phyloP scores from a whole-genome alignment of 2,329 filamentous ascomycete species.

The Gaeumannomyces tritici region DNA sequence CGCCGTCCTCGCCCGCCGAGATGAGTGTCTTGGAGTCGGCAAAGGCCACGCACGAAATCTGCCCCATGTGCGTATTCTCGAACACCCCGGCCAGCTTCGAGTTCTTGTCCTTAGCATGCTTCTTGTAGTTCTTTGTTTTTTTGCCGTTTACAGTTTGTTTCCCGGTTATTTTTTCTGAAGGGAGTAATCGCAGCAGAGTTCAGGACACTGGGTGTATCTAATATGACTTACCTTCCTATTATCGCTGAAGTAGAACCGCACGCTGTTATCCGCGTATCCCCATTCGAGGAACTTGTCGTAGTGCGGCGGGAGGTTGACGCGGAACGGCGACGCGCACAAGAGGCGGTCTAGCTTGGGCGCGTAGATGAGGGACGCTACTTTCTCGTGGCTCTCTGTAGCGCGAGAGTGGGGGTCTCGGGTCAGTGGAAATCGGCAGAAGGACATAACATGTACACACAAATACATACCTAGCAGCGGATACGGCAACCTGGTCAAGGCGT shows the following conservation, averaged over 20 bases:
- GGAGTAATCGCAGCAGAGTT: not conserved
- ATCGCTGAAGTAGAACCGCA: conserved; percentile 83
- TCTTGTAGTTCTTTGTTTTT: conserved; percentile 1
- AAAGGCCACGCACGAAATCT: conserved; percentile 74
- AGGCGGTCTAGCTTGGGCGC: conserved; percentile 73
- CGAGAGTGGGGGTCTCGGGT: conserved; percentile 4
- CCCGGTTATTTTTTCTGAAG: not conserved
- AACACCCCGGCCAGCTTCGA: conserved; percentile 65
- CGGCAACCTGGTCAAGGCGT: conserved; percentile 67
- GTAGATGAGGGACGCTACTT: conserved; percentile 70
- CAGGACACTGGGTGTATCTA: not conserved
- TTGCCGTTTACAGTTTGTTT: not conserved
- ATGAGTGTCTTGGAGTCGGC: conserved; percentile 85
- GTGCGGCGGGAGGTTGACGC: conserved; percentile 73
- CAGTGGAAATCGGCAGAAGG: no score
- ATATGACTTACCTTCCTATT: conserved; percentile 52
- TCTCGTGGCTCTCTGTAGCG: conserved; percentile 56
- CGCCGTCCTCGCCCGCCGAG: conserved; percentile 87
- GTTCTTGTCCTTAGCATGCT: conserved; percentile 16
- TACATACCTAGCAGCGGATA: conserved; percentile 60
- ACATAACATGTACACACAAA: not conserved
- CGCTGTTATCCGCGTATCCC: conserved; percentile 88
- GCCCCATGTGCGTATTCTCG: conserved; percentile 87
- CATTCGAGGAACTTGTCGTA: conserved; percentile 93
- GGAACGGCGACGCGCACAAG: conserved; percentile 73